Evolutionary conservation across 2,329 filamentous ascomycete genomes (phyloP).

Genomic region (Aspergillus sergii): DNA sequence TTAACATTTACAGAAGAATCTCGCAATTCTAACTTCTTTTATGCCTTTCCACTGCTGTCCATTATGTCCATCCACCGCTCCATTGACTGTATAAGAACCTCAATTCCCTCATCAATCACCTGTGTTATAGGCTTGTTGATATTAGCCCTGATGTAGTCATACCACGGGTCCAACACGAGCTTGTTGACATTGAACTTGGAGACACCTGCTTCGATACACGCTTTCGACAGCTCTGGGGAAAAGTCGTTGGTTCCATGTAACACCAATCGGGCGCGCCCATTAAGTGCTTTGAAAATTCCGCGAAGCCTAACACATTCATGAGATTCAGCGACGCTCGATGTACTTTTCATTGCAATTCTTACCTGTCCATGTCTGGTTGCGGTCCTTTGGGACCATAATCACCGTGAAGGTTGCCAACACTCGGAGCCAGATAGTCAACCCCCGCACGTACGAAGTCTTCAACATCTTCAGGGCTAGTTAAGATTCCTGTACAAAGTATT

Average conservation of each 20-base stretch:
- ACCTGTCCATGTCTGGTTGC: constrained; percentile 50
- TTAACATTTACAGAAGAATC: background rate
- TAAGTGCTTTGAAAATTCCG: constrained; percentile 50
- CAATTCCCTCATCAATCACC: constrained; percentile 54
- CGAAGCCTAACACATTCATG: constrained; percentile 49
- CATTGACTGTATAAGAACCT: constrained; percentile 52
- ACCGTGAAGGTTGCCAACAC: constrained; percentile 73
- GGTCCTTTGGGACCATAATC: constrained; percentile 66
- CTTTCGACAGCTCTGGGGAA: constrained; percentile 51
- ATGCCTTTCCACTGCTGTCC: constrained; percentile 21
- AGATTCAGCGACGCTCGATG: background rate
- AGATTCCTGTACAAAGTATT: constrained; percentile 36
- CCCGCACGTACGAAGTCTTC: constrained; percentile 68
- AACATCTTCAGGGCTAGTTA: constrained; percentile 68
- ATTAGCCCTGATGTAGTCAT: constrained; percentile 47
- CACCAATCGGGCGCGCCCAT: constrained; percentile 52
- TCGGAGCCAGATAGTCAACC: constrained; percentile 71
- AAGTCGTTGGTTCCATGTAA: constrained; percentile 60
- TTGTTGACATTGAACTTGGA: constrained; percentile 61
- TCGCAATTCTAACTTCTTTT: background rate
- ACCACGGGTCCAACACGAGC: constrained; percentile 46
- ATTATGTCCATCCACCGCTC: constrained; percentile 56
- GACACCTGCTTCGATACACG: constrained; percentile 55
- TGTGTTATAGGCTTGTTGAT: constrained; percentile 52
- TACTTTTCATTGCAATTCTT: background rate